These are phyloP conservation scores for Collybiopsis luxurians DNA, from an alignment of 768 basidiomycete species.

Conservation along the genomic window DNA sequence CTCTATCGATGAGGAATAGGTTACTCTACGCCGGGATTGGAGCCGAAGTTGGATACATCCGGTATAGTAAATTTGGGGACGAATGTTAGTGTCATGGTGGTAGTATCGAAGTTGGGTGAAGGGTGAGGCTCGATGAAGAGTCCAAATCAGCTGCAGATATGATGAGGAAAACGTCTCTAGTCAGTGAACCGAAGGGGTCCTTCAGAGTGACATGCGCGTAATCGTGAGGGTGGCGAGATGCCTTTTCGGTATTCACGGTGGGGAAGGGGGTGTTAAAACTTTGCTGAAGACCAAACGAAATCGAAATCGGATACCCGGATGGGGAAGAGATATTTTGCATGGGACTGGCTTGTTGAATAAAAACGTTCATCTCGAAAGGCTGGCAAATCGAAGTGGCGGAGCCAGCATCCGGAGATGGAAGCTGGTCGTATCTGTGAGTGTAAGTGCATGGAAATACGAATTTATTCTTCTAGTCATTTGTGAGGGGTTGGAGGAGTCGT, in stretches of 20 bases:
- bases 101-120: slow-evolving; percentile 24
- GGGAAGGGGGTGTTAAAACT: background rate
- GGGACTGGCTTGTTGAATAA: background rate
- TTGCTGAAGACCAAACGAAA: background rate
- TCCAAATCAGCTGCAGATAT: slow-evolving; percentile 51
- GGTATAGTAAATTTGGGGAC: slow-evolving; percentile 55
- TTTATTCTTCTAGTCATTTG: background rate
- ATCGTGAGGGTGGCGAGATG: background rate
- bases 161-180: slow-evolving; percentile 48
- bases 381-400: too few relatives aligned
- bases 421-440: background rate
- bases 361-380: background rate
- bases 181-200: slow-evolving; percentile 28
- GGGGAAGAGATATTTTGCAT: background rate
- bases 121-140: slow-evolving; percentile 40
- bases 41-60: too few relatives aligned
- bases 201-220: background rate
- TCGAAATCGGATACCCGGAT: background rate
- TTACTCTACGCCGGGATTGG: slow-evolving; percentile 52
- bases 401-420: background rate
- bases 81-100: slow-evolving; percentile 53
- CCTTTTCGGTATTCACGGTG: background rate
- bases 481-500: background rate
- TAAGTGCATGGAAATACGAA: background rate
- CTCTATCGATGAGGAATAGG: slow-evolving; percentile 58